These are phyloP conservation scores for Annulohypoxylon maeteangense DNA, from an alignment of 495 filamentous ascomycete species.

Conservation along the genomic window DNA sequence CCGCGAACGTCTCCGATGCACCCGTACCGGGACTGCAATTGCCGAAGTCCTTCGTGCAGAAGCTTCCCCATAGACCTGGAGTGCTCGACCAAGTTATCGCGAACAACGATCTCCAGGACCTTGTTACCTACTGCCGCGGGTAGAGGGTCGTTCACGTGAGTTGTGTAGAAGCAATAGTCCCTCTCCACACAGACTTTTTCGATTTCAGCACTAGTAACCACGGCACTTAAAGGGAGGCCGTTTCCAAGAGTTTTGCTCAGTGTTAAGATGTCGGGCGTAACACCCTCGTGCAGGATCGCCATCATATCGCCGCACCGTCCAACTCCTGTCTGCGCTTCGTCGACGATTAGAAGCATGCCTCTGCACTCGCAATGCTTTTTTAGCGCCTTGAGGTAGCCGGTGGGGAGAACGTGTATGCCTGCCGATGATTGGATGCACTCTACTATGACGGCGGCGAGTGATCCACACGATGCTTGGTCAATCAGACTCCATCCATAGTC, in stretches of 20 bases:
- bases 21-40: slow-evolving; percentile 58
- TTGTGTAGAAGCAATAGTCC: slow-evolving; percentile 54
- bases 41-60: slow-evolving; percentile 55
- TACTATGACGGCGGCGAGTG: slow-evolving; percentile 65
- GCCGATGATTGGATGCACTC: slow-evolving; percentile 65
- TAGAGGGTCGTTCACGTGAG: slow-evolving; percentile 62
- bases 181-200: slow-evolving; percentile 51
- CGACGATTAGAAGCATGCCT: slow-evolving; percentile 65
- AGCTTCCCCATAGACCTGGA: slow-evolving; percentile 54
- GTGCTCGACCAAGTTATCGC: slow-evolving; percentile 58
- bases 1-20: slow-evolving; percentile 68
- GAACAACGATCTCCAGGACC: slow-evolving; percentile 65
- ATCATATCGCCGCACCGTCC: slow-evolving; percentile 64
- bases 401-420: slow-evolving; percentile 60
- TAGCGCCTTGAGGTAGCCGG: slow-evolving; percentile 59
- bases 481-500: slow-evolving; percentile 65
- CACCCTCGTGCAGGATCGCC: slow-evolving; percentile 59
- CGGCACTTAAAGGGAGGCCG: slow-evolving; percentile 63
- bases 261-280: slow-evolving; percentile 64
- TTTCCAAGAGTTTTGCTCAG: slow-evolving; percentile 66
- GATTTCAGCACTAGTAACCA: slow-evolving; percentile 61
- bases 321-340: slow-evolving; percentile 66
- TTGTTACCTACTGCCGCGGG: slow-evolving; percentile 66
- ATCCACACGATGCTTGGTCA: slow-evolving; percentile 63
- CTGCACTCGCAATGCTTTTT: slow-evolving; percentile 59